Base-by-base conservation (phyloP, 805 yeast genomes). In the Isabelozyma gotoi region DNA sequence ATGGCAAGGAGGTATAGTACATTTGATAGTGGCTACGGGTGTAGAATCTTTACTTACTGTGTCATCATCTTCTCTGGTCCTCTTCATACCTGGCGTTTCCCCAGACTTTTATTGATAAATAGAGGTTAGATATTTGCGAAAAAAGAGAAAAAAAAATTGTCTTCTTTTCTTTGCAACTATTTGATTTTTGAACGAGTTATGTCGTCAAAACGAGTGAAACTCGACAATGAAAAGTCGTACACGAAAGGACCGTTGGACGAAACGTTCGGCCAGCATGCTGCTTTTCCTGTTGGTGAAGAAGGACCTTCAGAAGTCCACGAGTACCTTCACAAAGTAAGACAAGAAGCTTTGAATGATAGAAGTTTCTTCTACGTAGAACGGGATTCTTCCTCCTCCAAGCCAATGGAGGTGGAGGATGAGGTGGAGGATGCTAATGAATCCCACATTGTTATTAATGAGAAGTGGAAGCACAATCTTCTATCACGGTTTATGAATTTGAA, bases 181-280 rank as follows among this genome's bases (percentile, higher is more conserved):
- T n/a, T n/a, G n/a, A n/a, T n/a, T n/a, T n/a, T n/a, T n/a, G n/a
- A n/a, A n/a, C n/a, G n/a, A n/a, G n/a, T n/a, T n/a, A n/a, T n/a
- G n/a, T n/a, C n/a, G n/a, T n/a, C n/a, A n/a, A n/a, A n/a, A n/a
- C n/a, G n/a, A n/a, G n/a, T n/a, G n/a, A n/a, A n/a, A n/a, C n/a
- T n/a, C n/a, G n/a, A n/a, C n/a, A n/a, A n/a, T n/a, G n/a, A 24
- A 10, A 24, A 24, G 12, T 24, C 29, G 16, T 37, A 41, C 32
- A 43, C 47, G 2, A 42, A 45, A 31, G 62, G 62, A 8, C 59
- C 59, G 3, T 47, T 61, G 18, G 67, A 62, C 38, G 52, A 46
- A 15, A 40, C 47, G 7, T 63, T 63, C 46, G 68, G 68, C 18
- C 71, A 65, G 46, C 60, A 59, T 38, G 46, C 56, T 14, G 71